A percentile compares a stretch with the other conserved stretches of the same genome.
Conservation (phyloP, 2,329 filamentous ascomycete genomes). For the Diaporthe citri region DNA sequence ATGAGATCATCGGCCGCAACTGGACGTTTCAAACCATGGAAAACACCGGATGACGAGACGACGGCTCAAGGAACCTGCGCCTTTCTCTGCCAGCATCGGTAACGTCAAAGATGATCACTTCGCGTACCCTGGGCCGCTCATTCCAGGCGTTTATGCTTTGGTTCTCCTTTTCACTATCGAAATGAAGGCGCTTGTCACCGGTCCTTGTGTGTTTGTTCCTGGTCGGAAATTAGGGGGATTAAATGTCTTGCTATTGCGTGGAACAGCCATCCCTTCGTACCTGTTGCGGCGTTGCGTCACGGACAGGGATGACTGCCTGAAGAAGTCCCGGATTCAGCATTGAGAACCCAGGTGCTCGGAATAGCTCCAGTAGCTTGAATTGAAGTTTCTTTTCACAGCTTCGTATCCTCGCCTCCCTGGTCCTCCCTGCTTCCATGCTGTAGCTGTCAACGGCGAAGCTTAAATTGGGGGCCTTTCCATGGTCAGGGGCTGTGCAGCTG, state of each 20-base stretch:
- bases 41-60: slow-evolving; percentile 28
- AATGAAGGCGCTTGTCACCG: neutral
- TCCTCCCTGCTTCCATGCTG: neutral
- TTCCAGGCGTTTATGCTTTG: slow-evolving; percentile 24
- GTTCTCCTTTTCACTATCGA: slow-evolving; percentile 1
- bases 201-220: slow-evolving; percentile 24
- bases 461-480: slow-evolving; percentile 3
- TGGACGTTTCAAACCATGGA: slow-evolving; percentile 37
- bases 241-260: slow-evolving; percentile 29
- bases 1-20: slow-evolving; percentile 38
- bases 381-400: neutral
- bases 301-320: slow-evolving; percentile 14
- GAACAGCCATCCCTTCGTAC: slow-evolving; percentile 26
- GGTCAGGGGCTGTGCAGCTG: slow-evolving; percentile 12
- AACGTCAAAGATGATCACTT: slow-evolving; percentile 6
- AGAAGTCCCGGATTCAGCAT: slow-evolving; percentile 1
- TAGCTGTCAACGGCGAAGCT: slow-evolving; percentile 24
- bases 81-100: neutral
- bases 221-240: slow-evolving; percentile 36
- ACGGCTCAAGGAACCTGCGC: neutral
- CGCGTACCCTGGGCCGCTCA: slow-evolving; percentile 15
- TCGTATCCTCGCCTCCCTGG: neutral
- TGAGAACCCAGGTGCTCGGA: slow-evolving; percentile 10
- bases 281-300: slow-evolving; percentile 21
- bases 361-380: neutral